Conservation (phyloP, 2,329 filamentous ascomycete species). For the Lachnellula occidentalis region DNA sequence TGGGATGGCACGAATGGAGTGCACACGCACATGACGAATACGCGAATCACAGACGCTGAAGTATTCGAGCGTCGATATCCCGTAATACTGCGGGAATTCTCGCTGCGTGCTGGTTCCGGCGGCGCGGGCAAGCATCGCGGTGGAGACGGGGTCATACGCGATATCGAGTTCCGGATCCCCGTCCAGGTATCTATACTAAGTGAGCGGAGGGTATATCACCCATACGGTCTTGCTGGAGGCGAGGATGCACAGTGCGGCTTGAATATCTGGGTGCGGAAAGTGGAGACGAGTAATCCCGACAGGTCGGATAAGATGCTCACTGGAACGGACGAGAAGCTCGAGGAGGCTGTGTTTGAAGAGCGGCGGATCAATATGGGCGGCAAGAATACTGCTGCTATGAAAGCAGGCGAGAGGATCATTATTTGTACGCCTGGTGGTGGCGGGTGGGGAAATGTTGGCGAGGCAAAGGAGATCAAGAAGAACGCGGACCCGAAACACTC, state of each 20-base stretch:
- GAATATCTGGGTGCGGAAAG: conserved; percentile 81
- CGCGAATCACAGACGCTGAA: conserved; percentile 74
- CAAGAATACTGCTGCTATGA: conserved; percentile 76
- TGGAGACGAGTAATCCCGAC: conserved; percentile 52
- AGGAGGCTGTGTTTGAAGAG: conserved; percentile 45
- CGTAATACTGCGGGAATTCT: conserved; percentile 66
- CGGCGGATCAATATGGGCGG: conserved; percentile 67
- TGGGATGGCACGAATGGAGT: conserved; percentile 60
- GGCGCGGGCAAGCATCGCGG: conserved; percentile 62
- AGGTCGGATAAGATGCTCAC: conserved; percentile 35
- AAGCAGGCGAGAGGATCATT: conserved; percentile 71
- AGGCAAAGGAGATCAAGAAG: conserved; percentile 46
- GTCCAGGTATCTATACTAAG: conserved; percentile 75
- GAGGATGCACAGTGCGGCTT: conserved; percentile 71
- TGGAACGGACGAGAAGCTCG: conserved; percentile 24
- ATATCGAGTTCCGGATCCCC: conserved; percentile 76
- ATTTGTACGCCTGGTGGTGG: conserved; percentile 74
- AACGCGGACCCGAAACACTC: conserved; percentile 52
- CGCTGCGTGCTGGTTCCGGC: conserved; percentile 55
- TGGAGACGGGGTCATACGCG: conserved; percentile 71
- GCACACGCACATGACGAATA: conserved; percentile 83
- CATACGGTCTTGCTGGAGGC: conserved; percentile 80
- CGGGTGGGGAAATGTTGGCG: conserved; percentile 62
- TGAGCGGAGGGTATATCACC: conserved; percentile 69
- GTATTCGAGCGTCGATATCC: conserved; percentile 74